Evolutionary conservation across 257 asterid species (phyloP).

Genomic region (Solanum boliviense): DNA sequence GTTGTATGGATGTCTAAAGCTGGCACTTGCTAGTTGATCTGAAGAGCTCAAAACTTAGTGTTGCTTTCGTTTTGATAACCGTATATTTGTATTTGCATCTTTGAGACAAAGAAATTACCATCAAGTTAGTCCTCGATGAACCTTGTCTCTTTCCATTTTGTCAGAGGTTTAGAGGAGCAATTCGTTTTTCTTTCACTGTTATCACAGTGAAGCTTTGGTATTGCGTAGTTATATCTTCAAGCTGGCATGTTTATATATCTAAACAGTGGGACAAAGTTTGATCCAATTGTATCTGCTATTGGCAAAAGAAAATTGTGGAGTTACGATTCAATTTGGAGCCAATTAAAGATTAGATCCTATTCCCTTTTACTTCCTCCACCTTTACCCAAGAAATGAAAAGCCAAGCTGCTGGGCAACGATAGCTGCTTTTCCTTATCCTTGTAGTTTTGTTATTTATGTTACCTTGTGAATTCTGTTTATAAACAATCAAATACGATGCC

Average conservation of each 20-base stretch:
- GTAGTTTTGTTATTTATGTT: neutral
- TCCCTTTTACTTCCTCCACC: neutral
- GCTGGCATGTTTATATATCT: neutral
- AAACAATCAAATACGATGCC: neutral
- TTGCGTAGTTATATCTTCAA: neutral
- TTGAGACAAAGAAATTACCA: neutral
- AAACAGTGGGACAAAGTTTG: neutral
- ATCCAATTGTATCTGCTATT: neutral
- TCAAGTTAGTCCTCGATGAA: neutral
- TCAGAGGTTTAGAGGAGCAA: neutral
- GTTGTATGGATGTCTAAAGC: neutral
- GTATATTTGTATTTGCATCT: neutral
- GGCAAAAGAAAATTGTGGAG: neutral
- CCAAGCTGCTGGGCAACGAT: neutral
- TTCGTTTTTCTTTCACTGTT: neutral
- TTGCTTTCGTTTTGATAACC: neutral
- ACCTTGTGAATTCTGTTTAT: neutral
- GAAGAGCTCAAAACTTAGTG: neutral
- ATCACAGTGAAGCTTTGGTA: neutral
- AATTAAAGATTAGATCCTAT: neutral
- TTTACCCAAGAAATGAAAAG: neutral
- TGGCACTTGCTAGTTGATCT: neutral
- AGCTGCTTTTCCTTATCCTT: neutral
- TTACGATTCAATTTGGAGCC: neutral
- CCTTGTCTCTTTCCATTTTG: neutral